Conservation (phyloP, 805 yeast species). For the Nakazawaea pomicola region DNA sequence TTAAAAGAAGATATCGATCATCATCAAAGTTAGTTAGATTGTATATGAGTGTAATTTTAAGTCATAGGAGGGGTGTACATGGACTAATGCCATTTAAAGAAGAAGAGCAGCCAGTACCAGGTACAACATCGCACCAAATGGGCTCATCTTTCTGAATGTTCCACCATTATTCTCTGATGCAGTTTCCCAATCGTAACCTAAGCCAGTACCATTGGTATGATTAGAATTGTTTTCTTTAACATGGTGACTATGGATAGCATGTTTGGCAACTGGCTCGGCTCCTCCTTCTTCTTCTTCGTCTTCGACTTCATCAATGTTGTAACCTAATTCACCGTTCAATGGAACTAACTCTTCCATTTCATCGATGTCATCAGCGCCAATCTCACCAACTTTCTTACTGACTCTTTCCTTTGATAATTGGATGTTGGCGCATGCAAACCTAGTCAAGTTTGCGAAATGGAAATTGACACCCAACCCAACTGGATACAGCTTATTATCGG, state of each 20-base stretch:
- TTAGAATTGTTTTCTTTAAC: too few relatives aligned
- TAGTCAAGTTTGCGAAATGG: slow-evolving; percentile 50
- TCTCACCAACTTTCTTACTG: slow-evolving; percentile 13
- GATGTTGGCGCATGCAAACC: slow-evolving; percentile 62
- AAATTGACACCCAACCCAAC: slow-evolving; percentile 54
- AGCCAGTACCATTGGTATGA: too few relatives aligned
- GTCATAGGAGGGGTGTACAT: too few relatives aligned
- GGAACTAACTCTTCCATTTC: slow-evolving; percentile 12
- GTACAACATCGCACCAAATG: neutral
- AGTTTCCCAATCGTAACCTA: slow-evolving; percentile 1
- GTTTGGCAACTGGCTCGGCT: too few relatives aligned
- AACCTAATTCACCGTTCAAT: neutral
- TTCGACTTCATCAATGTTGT: neutral
- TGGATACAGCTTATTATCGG: slow-evolving; percentile 49
- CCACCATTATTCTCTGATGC: slow-evolving; percentile 1
- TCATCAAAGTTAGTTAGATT: too few relatives aligned
- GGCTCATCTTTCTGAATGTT: neutral
- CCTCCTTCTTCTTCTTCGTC: too few relatives aligned
- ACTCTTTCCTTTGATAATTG: slow-evolving; percentile 25
- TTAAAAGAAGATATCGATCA: too few relatives aligned
- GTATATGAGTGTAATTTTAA: too few relatives aligned
- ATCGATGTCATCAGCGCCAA: slow-evolving; percentile 15
- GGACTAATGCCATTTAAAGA: too few relatives aligned
- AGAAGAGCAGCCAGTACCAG: neutral
- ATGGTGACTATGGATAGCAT: too few relatives aligned